Percentiles rank a stretch among this genome's conserved stretches.
Conservation (phyloP, 2,329 filamentous ascomycete species). For the Pseudocercospora vitis region DNA sequence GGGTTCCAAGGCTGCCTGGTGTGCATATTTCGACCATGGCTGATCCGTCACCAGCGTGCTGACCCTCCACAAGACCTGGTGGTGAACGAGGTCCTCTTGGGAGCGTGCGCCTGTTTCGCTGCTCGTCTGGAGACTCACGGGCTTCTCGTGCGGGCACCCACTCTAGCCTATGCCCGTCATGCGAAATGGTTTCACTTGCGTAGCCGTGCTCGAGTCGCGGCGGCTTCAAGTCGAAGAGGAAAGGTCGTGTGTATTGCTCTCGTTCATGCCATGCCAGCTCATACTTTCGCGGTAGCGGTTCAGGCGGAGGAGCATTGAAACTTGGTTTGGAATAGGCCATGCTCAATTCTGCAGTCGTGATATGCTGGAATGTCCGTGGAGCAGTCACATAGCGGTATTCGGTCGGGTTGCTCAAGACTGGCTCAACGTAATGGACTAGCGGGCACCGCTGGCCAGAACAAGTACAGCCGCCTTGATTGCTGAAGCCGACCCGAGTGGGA, state of each 20-base stretch:
- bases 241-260: conserved; percentile 2
- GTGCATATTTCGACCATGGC: conserved; percentile 2
- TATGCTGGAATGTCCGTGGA: not conserved
- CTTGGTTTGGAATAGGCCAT: not conserved
- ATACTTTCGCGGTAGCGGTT: not conserved
- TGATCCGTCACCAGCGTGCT: not conserved
- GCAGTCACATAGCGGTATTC: not conserved
- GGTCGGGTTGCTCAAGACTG: not conserved
- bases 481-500: not conserved
- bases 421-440: not conserved
- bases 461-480: not conserved
- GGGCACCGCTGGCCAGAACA: not conserved
- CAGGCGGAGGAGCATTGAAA: not conserved
- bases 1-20: not conserved
- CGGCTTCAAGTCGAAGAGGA: not conserved
- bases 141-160: not conserved
- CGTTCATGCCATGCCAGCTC: conserved; percentile 9
- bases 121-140: not conserved
- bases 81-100: not conserved
- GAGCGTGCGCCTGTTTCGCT: not conserved
- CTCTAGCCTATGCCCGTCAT: not conserved
- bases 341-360: conserved; percentile 2
- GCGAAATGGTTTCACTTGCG: not conserved
- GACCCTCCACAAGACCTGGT: too few species aligned
- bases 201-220: not conserved